These are phyloP conservation scores for Tricholoma terreum DNA, from an alignment of 768 basidiomycete species.

Conservation along the genomic window DNA sequence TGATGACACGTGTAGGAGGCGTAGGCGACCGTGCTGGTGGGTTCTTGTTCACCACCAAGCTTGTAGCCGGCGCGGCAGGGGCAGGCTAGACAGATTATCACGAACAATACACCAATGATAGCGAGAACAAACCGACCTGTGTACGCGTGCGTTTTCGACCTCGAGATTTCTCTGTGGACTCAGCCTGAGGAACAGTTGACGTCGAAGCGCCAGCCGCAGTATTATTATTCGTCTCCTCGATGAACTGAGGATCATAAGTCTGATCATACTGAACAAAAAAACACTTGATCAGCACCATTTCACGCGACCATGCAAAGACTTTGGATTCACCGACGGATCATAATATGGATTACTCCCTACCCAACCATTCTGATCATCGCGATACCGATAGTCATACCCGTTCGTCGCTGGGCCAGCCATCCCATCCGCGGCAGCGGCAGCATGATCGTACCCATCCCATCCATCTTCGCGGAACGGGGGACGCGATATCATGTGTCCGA, in stretches of 20 bases:
- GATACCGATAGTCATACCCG: conserved; percentile 58
- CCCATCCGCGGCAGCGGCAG: conserved; percentile 38
- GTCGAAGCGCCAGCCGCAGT: conserved; percentile 35
- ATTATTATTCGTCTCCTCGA: conserved; percentile 44
- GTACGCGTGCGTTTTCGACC: conserved; percentile 69
- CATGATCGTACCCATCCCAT: conserved; percentile 58
- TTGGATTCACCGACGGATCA: conserved; percentile 46
- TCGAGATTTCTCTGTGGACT: conserved; percentile 45
- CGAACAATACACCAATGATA: conserved; percentile 6
- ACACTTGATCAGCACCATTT: not conserved
- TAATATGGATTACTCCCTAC: conserved; percentile 52
- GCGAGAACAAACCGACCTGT: conserved; percentile 32
- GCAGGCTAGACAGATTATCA: conserved; percentile 37
- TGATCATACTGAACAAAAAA: conserved; percentile 46
- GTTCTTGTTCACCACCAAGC: conserved; percentile 63
- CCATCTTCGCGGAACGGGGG: conserved; percentile 49
- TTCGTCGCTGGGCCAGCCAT: conserved; percentile 43
- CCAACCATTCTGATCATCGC: conserved; percentile 58
- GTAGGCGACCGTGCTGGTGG: conserved; percentile 79
- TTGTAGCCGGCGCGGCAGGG: conserved; percentile 64
- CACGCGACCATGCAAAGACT: not conserved
- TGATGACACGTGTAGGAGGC: conserved; percentile 78
- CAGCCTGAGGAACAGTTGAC: conserved; percentile 24
- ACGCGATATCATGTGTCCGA: conserved; percentile 45
- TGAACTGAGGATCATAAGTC: conserved; percentile 55